These are phyloP conservation scores for Crotalaria pallida DNA, from an alignment of 306 rosid genomes.

Conservation along the genomic window DNA sequence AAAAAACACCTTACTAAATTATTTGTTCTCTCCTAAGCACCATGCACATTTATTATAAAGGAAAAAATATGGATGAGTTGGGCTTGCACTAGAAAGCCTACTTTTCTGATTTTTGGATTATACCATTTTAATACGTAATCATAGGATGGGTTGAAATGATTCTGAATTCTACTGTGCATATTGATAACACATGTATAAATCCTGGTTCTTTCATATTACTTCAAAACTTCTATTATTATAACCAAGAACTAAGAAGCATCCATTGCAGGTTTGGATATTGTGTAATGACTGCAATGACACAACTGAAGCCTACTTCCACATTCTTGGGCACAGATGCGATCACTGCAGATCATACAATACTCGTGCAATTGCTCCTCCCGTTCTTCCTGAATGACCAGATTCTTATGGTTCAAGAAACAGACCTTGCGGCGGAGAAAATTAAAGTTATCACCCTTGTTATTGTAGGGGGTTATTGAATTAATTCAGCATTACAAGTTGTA, in stretches of 20 bases:
- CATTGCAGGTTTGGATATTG: conserved; percentile 89
- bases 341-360: conserved; percentile 93
- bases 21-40: neutral
- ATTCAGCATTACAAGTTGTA: conserved; percentile 14
- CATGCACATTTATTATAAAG: neutral
- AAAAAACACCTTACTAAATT: neutral
- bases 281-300: conserved; percentile 97
- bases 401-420: conserved; percentile 21
- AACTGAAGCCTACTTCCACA: conserved; percentile 81
- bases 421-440: neutral
- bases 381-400: conserved; percentile 63
- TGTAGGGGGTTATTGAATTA: conserved; percentile 21
- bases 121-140: neutral
- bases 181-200: neutral
- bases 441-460: neutral
- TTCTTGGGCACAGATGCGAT: conserved; percentile 85
- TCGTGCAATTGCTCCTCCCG: conserved; percentile 87
- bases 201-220: neutral
- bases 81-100: neutral
- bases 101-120: neutral
- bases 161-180: neutral
- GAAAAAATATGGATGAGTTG: neutral
- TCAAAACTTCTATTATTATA: neutral
- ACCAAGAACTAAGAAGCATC: conserved; percentile 8
- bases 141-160: neutral